Evolutionary conservation across 139 green algal species (phyloP), one percentile per base, ranked within the genome.

Genomic region (Protoeuglena noctilucae): DNA sequence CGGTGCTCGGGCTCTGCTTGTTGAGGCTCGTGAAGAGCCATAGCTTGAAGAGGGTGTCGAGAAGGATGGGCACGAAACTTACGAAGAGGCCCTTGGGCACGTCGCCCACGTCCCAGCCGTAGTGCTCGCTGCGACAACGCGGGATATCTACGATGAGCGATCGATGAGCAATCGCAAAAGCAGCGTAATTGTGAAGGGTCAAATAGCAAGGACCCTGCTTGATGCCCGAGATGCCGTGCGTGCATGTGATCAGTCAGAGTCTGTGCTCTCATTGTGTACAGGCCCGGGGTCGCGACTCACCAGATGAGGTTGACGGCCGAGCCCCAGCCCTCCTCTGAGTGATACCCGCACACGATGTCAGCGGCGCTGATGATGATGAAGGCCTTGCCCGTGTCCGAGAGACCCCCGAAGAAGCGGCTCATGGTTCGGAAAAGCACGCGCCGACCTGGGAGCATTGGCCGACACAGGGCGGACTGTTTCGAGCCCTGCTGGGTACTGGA

Each of bases 281-380:
- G 34, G 34, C 18, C 21, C 17, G 18, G 19, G 40, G 27, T 6
- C 14, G 28, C 16, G 12, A 2, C 58, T 27, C 57, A 72, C 83
- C 56, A 60, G 7, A 93, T 50, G 23, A 93, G 47, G 28, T 79
- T 67, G 45, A 93, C 72, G 6, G 74, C 53, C 6, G 81, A 83
- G 14, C 75, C 88, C 86, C 86, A 94, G 25, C 85, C 85, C 63
- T 93, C 86, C 65, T 93, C 86, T 4, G 81, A 93, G 67, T 94
- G 86, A 62, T 94, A 94, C 2, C 85, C 85, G 50, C 94, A 61
- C 54, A 93, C 61, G n/a, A 83, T 89, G 67, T 89, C 80, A 6
- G 75, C 75, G 16, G 80, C 59, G 28, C 58, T 59, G 63, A 94
- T 94, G 75, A 94, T 93, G 27, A 89, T 55, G 47, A 94, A 89